Evolutionary conservation across 495 filamentous ascomycete species (phyloP).

Genomic region (Elasticomyces elasticus): DNA sequence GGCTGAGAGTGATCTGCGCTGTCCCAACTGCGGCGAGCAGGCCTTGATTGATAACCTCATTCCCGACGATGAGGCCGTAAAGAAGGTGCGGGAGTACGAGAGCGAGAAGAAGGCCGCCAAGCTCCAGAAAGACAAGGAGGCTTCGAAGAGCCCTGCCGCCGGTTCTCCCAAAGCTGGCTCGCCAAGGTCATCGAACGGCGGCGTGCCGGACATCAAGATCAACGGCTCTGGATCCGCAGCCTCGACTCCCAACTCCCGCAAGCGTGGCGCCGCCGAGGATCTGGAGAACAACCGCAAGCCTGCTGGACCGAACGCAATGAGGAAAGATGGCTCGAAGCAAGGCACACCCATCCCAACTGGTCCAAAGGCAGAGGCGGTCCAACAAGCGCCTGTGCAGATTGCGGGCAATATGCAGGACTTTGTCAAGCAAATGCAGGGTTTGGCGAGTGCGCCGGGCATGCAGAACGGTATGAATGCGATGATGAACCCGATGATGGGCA

Average conservation of each 20-base stretch:
- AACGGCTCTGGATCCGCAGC: constrained; percentile 11
- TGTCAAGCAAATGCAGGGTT: constrained; percentile 25
- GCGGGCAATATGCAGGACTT: constrained; percentile 20
- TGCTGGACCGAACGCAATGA: constrained; percentile 41
- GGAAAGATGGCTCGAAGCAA: constrained; percentile 23
- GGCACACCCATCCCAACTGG: constrained; percentile 16
- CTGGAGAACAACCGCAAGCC: constrained; percentile 55
- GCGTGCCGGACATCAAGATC: constrained; percentile 11
- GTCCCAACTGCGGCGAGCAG: constrained; percentile 82
- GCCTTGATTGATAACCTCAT: constrained; percentile 87
- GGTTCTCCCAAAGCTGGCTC: constrained; percentile 24
- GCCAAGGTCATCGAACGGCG: no score
- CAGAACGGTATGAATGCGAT: constrained; percentile 17
- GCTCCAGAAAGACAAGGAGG: constrained; percentile 51
- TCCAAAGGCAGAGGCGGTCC: constrained; percentile 25
- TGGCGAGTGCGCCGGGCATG: constrained; percentile 23
- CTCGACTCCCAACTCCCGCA: constrained; percentile 44
- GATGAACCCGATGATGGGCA: constrained; percentile 23
- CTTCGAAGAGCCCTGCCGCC: constrained; percentile 38
- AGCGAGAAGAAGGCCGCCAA: constrained; percentile 54
- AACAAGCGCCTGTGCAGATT: constrained; percentile 16
- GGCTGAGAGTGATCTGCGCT: constrained; percentile 94
- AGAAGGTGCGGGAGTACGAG: constrained; percentile 71
- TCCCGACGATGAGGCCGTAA: constrained; percentile 62
- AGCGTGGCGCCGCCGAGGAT: constrained; percentile 70